A percentile compares a stretch with the other conserved stretches of the same genome.
phyloP scores from a whole-genome alignment of 2,329 filamentous ascomycete genomes.

The Nemania sp. region DNA sequence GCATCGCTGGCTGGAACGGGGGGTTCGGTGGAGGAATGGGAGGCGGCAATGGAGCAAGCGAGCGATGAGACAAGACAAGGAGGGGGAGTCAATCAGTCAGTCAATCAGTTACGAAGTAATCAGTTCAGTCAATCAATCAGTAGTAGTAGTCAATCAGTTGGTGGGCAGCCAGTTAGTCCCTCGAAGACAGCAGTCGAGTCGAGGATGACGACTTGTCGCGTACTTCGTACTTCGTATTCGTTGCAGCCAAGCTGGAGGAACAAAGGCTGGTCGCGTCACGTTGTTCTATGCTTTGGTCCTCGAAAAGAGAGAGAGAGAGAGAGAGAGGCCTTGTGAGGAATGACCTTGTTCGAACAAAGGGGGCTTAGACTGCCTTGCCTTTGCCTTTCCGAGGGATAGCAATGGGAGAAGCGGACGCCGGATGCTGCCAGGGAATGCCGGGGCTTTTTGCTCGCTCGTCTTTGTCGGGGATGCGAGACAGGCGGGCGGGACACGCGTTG shows the following conservation, averaged over 20 bases:
- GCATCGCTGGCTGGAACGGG: conserved; percentile 22
- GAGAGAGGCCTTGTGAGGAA: neutral
- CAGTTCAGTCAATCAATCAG: neutral
- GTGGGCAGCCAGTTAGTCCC: neutral
- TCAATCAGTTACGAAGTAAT: neutral
- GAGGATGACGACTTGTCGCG: too few relatives aligned
- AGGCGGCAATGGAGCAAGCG: neutral
- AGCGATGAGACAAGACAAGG: neutral
- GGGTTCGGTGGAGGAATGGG: neutral
- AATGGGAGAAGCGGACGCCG: neutral
- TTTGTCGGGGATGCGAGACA: conserved; percentile 20
- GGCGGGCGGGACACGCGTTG: conserved; percentile 17
- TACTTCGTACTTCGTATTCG: too few relatives aligned
- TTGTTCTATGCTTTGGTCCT: neutral
- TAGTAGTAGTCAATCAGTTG: neutral
- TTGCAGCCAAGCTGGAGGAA: conserved; percentile 5
- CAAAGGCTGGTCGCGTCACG: conserved; percentile 24
- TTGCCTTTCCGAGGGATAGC: neutral
- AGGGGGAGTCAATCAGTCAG: neutral
- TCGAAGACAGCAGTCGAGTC: conserved; percentile 1
- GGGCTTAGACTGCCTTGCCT: too few relatives aligned
- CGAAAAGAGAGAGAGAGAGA: too few relatives aligned
- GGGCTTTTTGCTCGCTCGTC: conserved; percentile 1
- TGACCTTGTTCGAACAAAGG: neutral
- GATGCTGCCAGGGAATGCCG: neutral